A percentile compares a stretch with the other conserved stretches of the same genome.
These are phyloP conservation scores for Brasenia schreberi DNA, from an alignment of 164 flowering plant genomes.

Conservation along the genomic window DNA sequence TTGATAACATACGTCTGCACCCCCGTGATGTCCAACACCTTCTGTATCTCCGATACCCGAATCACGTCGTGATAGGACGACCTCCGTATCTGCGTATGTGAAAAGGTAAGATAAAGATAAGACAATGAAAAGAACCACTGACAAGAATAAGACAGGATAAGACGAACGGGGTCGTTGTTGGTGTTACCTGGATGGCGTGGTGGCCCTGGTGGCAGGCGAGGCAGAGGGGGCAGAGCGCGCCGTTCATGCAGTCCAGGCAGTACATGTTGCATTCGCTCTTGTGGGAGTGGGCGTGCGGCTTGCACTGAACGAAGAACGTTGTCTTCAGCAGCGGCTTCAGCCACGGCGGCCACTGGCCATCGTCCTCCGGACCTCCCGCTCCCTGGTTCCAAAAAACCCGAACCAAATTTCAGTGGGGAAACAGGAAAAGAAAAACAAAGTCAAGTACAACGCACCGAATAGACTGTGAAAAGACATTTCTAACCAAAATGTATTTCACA, in stretches of 20 bases:
- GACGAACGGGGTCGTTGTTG: not conserved
- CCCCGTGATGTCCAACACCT: conserved; percentile 64
- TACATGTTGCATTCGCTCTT: conserved; percentile 95
- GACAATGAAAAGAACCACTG: not conserved
- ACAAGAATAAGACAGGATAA: not conserved
- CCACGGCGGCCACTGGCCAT: conserved; percentile 81
- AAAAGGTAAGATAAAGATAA: not conserved
- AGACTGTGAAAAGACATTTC: too few species aligned
- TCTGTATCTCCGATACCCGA: conserved; percentile 79
- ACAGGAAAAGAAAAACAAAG: not conserved
- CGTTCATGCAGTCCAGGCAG: conserved; percentile 81
- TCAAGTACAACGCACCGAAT: not conserved
- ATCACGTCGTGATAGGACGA: conserved; percentile 96
- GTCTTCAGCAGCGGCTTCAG: conserved; percentile 52
- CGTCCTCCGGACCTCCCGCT: conserved; percentile 59
- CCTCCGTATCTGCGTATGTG: conserved; percentile 58
- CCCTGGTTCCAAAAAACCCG: conserved; percentile 24
- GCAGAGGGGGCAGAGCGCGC: conserved; percentile 84
- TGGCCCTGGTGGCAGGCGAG: conserved; percentile 59
- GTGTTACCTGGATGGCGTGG: conserved; percentile 64
- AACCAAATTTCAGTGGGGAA: not conserved
- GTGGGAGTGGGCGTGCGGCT: conserved; percentile 62
- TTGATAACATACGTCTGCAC: conserved; percentile 90
- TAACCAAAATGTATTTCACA: too few species aligned
- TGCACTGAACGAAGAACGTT: conserved; percentile 74